phyloP scores from a whole-genome alignment of 352 stramenopile genomes.

The Pythium phragmiticola region DNA sequence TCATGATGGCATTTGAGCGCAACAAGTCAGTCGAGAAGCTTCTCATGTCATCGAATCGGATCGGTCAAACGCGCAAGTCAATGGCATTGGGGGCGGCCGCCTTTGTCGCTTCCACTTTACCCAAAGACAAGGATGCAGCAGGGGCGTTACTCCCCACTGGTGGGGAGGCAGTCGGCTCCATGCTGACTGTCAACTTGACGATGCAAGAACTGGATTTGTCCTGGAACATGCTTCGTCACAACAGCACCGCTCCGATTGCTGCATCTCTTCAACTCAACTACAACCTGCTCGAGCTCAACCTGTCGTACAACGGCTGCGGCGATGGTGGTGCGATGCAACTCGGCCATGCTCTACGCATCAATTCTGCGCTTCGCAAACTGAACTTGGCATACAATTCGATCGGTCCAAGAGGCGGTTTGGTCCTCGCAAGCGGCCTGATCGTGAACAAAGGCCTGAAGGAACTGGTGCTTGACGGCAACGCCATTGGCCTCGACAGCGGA shows the following conservation, averaged over 20 bases:
- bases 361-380: conserved; percentile 41
- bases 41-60: conserved; percentile 63
- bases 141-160: conserved; percentile 39
- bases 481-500: conserved; percentile 50
- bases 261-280: conserved; percentile 59
- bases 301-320: conserved; percentile 66
- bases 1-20: conserved; percentile 67
- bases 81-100: conserved; percentile 18
- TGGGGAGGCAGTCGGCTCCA: conserved; percentile 70
- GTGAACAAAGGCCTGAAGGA: conserved; percentile 48
- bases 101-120: conserved; percentile 3
- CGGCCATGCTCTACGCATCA: conserved; percentile 52
- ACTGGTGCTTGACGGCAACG: conserved; percentile 60
- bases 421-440: conserved; percentile 50
- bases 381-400: conserved; percentile 72
- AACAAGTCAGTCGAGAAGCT: conserved; percentile 76
- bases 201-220: conserved; percentile 76
- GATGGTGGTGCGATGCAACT: conserved; percentile 58
- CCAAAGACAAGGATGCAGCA: conserved; percentile 39
- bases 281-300: conserved; percentile 54
- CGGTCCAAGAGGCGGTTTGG: conserved; percentile 46
- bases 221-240: conserved; percentile 77
- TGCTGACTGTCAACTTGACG: conserved; percentile 79
- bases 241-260: conserved; percentile 40
- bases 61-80: conserved; percentile 50